A percentile compares a stretch with the other conserved stretches of the same genome.
Evolutionary conservation across 176 grass and related monocot genomes (phyloP).

Genomic region (Microstegium vimineum): DNA sequence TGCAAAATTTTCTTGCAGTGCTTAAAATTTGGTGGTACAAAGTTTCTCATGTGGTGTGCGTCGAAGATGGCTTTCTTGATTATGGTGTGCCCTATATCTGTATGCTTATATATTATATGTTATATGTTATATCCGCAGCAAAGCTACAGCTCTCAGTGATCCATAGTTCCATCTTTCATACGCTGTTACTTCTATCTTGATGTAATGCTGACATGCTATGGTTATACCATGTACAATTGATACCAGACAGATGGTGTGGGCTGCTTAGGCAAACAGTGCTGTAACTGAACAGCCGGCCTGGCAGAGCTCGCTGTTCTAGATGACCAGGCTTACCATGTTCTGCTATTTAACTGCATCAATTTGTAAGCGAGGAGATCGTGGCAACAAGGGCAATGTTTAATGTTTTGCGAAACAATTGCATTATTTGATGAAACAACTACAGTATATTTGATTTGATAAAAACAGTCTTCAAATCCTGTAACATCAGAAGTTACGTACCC

Average conservation of each 20-base stretch:
- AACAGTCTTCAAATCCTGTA: constrained; percentile 6
- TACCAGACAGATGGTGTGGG: too few relatives aligned
- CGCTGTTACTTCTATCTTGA: background rate
- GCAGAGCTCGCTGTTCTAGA: too few relatives aligned
- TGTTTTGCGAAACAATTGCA: constrained; percentile 8
- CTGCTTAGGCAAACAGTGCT: too few relatives aligned
- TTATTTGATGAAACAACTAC: background rate
- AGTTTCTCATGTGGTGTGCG: background rate
- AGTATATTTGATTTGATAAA: background rate
- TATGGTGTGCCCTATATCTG: too few relatives aligned
- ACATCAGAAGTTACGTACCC: background rate
- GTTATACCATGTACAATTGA: background rate
- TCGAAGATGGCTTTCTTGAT: too few relatives aligned
- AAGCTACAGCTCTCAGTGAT: background rate
- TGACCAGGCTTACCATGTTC: too few relatives aligned
- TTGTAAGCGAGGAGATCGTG: background rate
- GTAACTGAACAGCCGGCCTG: too few relatives aligned
- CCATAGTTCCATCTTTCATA: too few relatives aligned
- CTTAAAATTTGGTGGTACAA: background rate
- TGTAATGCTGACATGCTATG: background rate
- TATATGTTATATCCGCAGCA: too few relatives aligned
- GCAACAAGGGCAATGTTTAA: background rate
- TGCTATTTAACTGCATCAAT: background rate
- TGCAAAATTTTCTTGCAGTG: background rate
- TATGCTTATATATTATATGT: too few relatives aligned